Base-by-base conservation (phyloP, 2,329 filamentous ascomycete species). In the Pseudomassariella vexata region DNA sequence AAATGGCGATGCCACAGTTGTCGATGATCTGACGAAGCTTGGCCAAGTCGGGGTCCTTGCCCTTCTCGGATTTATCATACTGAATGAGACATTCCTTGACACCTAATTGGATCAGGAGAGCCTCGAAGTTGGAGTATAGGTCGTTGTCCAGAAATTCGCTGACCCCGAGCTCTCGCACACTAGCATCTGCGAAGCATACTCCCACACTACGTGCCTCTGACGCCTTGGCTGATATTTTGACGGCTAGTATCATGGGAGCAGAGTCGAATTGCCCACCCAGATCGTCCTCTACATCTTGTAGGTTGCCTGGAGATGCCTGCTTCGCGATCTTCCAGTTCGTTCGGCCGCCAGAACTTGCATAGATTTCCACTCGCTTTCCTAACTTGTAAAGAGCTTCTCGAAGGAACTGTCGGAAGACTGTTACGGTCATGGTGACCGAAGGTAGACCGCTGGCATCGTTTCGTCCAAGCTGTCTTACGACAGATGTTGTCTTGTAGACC, bases 141-240 rank as follows among this genome's bases (percentile, higher is more conserved):
- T 98, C 92, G 52, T 96, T 98, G 68, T 98, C 92, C n/a, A 95
- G 75, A 45, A 98, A 98, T 55, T 98, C 94, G 66, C 86, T 95
- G 33, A 98, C 88, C 7, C 92, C 92, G 3, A 98, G 73, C 64
- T 98, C 92, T 31, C 92, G 76, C 17, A 96, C 90, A 45, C 87
- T 95, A 1, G 94, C 92, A 66, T 98, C 92, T 6, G 92, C 94
- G 54, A 98, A 98, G 61, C 92, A 96, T 5, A 98, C 90, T 7
- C 92, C 92, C 1, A 98, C 83, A 43, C 76, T 85, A 27, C 92
- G 75, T 5, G 83, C 85, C 56, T 96, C 90, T 0, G 75, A 76
- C 2, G 87, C 85, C 54, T 85, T 94, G n/a, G 87, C 79, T 1
- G 85, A 84, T 16, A 96, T 81, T 59, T 95, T 96, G 53, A 98